phyloP scores from a whole-genome alignment of 78 protist genomes.

The Anaeramoeba flamelloides region DNA sequence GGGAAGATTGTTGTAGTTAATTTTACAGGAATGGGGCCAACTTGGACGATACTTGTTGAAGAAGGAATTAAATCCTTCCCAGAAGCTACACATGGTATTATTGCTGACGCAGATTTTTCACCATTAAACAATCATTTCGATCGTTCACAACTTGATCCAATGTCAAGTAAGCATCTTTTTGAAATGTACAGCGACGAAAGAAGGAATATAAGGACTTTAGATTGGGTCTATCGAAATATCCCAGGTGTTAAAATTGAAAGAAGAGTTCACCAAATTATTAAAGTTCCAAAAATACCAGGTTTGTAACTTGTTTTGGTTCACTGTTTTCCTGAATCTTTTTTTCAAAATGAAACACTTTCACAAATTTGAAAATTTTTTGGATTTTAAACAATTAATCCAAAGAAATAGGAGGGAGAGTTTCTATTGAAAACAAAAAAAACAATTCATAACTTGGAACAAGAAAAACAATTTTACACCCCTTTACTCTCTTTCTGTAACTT shows the following conservation, averaged over 20 bases:
- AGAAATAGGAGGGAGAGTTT: too few relatives aligned
- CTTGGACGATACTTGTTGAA: slow-evolving; percentile 6
- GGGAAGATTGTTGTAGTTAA: slow-evolving; percentile 3
- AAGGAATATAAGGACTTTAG: slow-evolving; percentile 8
- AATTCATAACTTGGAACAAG: too few relatives aligned
- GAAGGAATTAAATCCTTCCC: slow-evolving; percentile 8
- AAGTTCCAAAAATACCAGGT: slow-evolving; percentile 6
- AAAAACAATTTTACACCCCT: too few relatives aligned
- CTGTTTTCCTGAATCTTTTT: too few relatives aligned
- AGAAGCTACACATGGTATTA: slow-evolving; percentile 15
- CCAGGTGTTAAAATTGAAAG: slow-evolving; percentile 11
- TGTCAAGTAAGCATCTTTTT: slow-evolving; percentile 15
- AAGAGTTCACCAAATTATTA: slow-evolving; percentile 14
- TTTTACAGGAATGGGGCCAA: slow-evolving; percentile 25
- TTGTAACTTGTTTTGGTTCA: too few relatives aligned
- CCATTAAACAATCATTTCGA: background rate
- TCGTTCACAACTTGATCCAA: slow-evolving; percentile 1
- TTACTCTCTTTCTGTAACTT: too few relatives aligned
- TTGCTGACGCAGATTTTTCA: slow-evolving; percentile 19
- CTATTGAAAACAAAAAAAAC: too few relatives aligned
- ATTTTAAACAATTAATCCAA: too few relatives aligned
- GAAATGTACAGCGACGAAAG: background rate
- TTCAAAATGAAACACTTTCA: too few relatives aligned
- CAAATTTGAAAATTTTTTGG: too few relatives aligned
- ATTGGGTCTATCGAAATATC: slow-evolving; percentile 25